Percentiles rank a stretch among this genome's conserved stretches.
These are phyloP conservation scores for Macadamia tetraphylla DNA, from an alignment of 164 flowering plant genomes.

Conservation along the genomic window DNA sequence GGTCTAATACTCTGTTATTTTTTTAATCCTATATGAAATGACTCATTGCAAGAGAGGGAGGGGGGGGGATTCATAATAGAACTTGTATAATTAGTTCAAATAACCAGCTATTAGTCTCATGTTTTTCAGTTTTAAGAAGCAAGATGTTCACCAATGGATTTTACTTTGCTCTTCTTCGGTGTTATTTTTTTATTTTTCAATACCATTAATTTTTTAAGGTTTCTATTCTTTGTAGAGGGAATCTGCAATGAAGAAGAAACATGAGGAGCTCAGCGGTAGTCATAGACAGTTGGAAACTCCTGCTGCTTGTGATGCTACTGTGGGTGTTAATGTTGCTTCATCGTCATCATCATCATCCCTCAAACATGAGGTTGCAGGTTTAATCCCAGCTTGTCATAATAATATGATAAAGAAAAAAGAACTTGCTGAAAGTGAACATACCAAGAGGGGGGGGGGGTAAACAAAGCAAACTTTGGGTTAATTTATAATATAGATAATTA, in stretches of 20 bases:
- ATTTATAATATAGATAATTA: neutral
- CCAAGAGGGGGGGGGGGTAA: neutral
- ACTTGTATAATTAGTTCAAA: neutral
- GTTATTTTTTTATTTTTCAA: neutral
- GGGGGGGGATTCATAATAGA: neutral
- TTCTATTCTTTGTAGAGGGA: constrained; percentile 52
- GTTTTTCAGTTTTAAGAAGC: no score
- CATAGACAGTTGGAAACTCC: constrained; percentile 15
- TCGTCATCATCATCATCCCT: constrained; percentile 19
- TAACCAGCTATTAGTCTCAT: no score
- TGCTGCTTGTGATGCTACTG: neutral
- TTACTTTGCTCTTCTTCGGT: no score
- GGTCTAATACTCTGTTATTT: no score
- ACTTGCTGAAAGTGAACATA: neutral
- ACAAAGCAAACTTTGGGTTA: constrained; percentile 2
- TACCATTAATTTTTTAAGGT: neutral
- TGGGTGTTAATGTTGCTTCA: constrained; percentile 11
- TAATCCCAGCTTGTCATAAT: constrained; percentile 19
- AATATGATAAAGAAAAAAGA: neutral
- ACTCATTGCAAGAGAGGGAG: no score
- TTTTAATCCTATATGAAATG: no score
- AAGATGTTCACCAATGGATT: no score
- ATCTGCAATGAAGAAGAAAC: constrained; percentile 64
- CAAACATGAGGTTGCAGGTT: constrained; percentile 45
- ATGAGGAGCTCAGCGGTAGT: constrained; percentile 28